Conservation (phyloP, 2,329 filamentous ascomycete genomes). For the Sporothrix globosa region DNA sequence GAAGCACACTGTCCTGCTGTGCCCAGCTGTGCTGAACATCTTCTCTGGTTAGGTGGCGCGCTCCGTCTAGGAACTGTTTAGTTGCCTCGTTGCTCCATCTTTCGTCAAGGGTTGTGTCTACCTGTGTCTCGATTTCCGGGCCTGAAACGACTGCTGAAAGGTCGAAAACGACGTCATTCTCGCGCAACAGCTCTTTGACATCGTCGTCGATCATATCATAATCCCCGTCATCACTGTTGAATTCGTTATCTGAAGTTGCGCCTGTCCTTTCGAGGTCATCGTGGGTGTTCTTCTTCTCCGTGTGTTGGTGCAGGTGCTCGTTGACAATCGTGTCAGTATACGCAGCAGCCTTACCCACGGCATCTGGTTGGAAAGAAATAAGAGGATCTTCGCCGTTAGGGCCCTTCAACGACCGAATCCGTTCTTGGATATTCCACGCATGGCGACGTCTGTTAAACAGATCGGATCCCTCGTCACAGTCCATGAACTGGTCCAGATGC, state of each 20-base stretch:
- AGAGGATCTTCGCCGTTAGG: conserved; percentile 38
- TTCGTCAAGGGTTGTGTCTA: not conserved
- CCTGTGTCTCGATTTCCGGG: not conserved
- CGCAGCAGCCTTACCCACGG: conserved; percentile 9
- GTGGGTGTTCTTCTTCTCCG: conserved; percentile 22
- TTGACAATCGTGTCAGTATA: conserved; percentile 30
- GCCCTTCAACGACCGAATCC: conserved; percentile 60
- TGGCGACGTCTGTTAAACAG: conserved; percentile 67
- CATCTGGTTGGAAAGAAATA: not conserved
- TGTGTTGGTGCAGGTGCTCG: not conserved
- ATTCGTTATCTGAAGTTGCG: too few species aligned
- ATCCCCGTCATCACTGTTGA: conserved; percentile 14
- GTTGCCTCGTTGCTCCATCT: not conserved
- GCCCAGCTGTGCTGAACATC: conserved; percentile 26
- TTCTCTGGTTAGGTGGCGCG: conserved; percentile 17
- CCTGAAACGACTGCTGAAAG: not conserved
- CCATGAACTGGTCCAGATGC: conserved; percentile 87
- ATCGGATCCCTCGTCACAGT: conserved; percentile 62
- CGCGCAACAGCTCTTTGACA: conserved; percentile 40
- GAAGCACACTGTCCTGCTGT: conserved; percentile 9
- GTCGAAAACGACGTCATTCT: conserved; percentile 42
- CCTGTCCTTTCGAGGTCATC: not conserved
- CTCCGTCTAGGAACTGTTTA: conserved; percentile 25
- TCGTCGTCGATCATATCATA: conserved; percentile 36
- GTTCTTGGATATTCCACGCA: conserved; percentile 73